Base-by-base conservation (phyloP, 1,139 yeast species). In the Nakaseomyces glabratus region DNA sequence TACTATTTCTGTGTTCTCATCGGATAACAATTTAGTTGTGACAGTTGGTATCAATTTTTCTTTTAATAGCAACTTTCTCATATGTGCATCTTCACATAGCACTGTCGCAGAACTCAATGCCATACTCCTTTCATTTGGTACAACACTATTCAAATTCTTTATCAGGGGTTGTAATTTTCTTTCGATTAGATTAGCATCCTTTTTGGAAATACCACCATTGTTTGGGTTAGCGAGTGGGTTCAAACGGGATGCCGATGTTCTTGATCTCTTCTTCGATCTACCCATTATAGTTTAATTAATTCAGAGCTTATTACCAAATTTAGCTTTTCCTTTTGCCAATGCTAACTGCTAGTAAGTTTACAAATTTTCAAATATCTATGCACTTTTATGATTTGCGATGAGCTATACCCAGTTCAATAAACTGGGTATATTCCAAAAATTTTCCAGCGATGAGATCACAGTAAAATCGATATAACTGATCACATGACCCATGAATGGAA, bases 41-140 rank as follows among this genome's bases (percentile, higher is more conserved):
- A 86, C 59, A 3, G 71, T 66, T 28, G 73, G 72, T 8, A 86
- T 65, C 26, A 88, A 61, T 44, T 72, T 76, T 46, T 85, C 93
- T 52, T 80, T 81, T 41, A 88, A 58, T 18, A 86, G 62, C 41
- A 75, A 39, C 34, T 66, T 62, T 46, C 96, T 69, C 66, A 78
- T 64, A 33, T 68, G 64, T 1, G 69, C 58, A 48, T 84, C 93
- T 43, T 82, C 94, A 39, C 79, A 67, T 45, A 86, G 60, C 1
- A 78, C 74, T 9, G 81, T 69, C 24, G 85, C 76, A 3, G 93
- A 80, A 5, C 80, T 73, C 22, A 85, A 60, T 1, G 95, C 93
- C 73, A 80, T 74, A 1, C 82, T 68, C 44, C 84, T 69, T 40
- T 86, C 96, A 52, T 80, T 77, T 2, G 84, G 71, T 9, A 73